Percentiles rank a stretch among this genome's conserved stretches.
Conservation (phyloP, 2,329 filamentous ascomycete species). For the Colletotrichum theobromicola region DNA sequence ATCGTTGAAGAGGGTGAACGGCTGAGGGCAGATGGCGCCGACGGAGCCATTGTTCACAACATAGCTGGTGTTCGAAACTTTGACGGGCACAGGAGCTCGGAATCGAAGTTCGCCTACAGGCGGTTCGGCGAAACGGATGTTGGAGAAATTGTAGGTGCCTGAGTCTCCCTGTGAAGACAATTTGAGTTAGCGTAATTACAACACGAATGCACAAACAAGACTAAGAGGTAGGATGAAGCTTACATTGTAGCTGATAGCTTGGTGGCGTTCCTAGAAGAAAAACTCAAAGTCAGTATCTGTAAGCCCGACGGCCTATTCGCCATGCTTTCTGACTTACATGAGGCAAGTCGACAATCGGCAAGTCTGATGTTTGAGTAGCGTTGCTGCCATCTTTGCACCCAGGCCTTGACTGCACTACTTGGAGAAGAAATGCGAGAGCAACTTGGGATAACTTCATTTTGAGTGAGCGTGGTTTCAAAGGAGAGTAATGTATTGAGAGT, state of each 20-base stretch:
- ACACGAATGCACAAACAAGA: not conserved
- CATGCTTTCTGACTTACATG: not conserved
- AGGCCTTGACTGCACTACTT: not conserved
- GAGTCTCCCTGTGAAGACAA: not conserved
- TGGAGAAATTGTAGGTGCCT: not conserved
- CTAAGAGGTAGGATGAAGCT: not conserved
- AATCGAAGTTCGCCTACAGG: not conserved
- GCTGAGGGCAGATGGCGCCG: not conserved
- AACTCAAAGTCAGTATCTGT: not conserved
- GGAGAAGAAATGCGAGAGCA: not conserved
- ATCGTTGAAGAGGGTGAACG: not conserved
- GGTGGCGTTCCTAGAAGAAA: not conserved
- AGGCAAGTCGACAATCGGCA: not conserved
- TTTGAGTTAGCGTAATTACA: not conserved
- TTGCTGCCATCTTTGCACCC: not conserved
- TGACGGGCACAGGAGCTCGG: not conserved
- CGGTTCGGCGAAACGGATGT: not conserved
- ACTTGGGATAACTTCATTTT: not conserved
- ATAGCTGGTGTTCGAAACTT: not conserved
- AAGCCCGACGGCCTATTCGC: not conserved
- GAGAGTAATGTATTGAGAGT: not conserved
- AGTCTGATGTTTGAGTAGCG: not conserved
- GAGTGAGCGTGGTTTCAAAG: not conserved
- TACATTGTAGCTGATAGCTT: not conserved
- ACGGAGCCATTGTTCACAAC: not conserved